phyloP scores from a whole-genome alignment of 441 rosid species.

The Heliophila coronopifolia region DNA sequence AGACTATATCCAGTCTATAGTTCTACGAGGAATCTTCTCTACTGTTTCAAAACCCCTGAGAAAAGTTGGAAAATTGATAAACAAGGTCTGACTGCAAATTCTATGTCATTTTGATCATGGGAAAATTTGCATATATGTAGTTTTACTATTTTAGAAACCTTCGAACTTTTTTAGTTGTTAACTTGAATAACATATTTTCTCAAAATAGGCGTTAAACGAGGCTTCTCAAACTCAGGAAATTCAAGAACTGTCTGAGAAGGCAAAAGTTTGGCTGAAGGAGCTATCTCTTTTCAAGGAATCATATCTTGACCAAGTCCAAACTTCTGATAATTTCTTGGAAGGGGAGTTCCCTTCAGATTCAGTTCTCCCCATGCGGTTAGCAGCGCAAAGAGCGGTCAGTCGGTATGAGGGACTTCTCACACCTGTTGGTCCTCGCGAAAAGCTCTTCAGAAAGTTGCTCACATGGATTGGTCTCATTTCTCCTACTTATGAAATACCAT shows the following conservation, averaged over 20 bases:
- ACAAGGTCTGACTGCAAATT: slow-evolving; percentile 50
- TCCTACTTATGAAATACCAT: slow-evolving; percentile 54
- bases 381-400: slow-evolving; percentile 89
- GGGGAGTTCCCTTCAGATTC: slow-evolving; percentile 48
- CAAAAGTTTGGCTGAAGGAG: slow-evolving; percentile 61
- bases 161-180: background rate
- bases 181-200: slow-evolving; percentile 13
- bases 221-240: slow-evolving; percentile 45
- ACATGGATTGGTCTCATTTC: slow-evolving; percentile 62
- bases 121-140: background rate
- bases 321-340: slow-evolving; percentile 35
- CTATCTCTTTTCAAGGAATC: slow-evolving; percentile 49
- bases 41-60: slow-evolving; percentile 67
- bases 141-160: background rate
- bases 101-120: background rate
- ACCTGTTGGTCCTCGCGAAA: slow-evolving; percentile 82
- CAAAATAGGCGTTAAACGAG: slow-evolving; percentile 42
- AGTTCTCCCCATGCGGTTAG: slow-evolving; percentile 78
- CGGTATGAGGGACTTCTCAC: slow-evolving; percentile 84
- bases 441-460: slow-evolving; percentile 71
- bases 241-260: slow-evolving; percentile 44
- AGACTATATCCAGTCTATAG: slow-evolving; percentile 83
- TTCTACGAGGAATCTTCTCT: slow-evolving; percentile 59
- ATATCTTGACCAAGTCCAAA: slow-evolving; percentile 39
- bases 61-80: slow-evolving; percentile 59